Base-by-base conservation (phyloP, 148 eudicot species). In the Talinum fruticosum region DNA sequence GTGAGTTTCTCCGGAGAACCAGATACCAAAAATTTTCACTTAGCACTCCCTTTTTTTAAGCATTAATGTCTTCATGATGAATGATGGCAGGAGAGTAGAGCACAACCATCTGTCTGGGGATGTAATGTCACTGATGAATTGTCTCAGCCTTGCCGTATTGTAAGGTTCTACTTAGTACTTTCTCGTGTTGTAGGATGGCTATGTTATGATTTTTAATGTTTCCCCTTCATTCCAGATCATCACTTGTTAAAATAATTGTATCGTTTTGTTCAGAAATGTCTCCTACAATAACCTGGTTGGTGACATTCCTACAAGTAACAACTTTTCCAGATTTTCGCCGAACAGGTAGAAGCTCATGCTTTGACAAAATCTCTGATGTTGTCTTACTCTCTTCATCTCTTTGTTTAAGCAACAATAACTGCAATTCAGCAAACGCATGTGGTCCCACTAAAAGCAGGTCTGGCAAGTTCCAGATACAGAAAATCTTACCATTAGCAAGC, bases 61-160 rank as follows among this genome's bases (percentile, higher is more conserved):
- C 10, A 26, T 62, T 61, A 24, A 24, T 12, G 14, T 45, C 38
- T 41, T 76, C 32, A n/a, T 61, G 32, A 71, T 34, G 47, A 69
- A 35, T 49, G 23, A 33, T 83, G 47, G 57, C 98, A 96, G 99
- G 90, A 87, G 87, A 77, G 83, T 96, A 73, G 93, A 90, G 75
- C 83, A 86, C 83, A 96, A 96, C 89, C 91, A 91, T 82, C 83
- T 96, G 79, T 85, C 99, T 18, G 99, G 99, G 47, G 93, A 92
- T 74, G 87, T 96, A 69, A 77, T 72, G 76, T 76, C 97, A 10
- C 76, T 96, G 75, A 86, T 88, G 80, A 90, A 76, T 77, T 93
- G 99, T 85, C 86, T 91, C 32, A 91, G 97, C 86, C 97, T 96
- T 67, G 45, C 84, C 26, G 79, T 83, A 37, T 81, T 96, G 99